Conservation (phyloP, 108 stramenopile genomes). For the Skeletonema costatum region DNA sequence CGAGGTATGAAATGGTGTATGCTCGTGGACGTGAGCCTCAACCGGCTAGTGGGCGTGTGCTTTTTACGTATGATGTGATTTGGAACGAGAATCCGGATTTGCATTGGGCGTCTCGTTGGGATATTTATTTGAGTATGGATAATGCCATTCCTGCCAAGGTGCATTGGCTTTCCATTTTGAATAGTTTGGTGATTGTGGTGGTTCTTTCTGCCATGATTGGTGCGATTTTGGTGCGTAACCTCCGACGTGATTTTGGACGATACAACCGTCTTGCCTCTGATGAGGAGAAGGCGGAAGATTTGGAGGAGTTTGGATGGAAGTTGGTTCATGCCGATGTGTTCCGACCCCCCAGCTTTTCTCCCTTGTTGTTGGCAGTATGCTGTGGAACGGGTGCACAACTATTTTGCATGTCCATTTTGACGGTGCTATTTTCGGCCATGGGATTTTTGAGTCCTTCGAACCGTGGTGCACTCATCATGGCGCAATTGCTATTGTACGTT, state of each 20-base stretch:
- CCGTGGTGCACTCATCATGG: conserved; percentile 95
- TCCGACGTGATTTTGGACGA: conserved; percentile 82
- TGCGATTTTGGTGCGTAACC: conserved; percentile 91
- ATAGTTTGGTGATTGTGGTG: conserved; percentile 92
- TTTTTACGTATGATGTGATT: conserved; percentile 95
- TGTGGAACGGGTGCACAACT: conserved; percentile 95
- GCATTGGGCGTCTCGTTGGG: conserved; percentile 97
- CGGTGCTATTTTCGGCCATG: conserved; percentile 93
- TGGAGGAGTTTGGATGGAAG: conserved; percentile 99
- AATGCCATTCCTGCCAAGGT: conserved; percentile 90
- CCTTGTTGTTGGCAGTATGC: conserved; percentile 85
- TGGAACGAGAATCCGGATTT: conserved; percentile 84
- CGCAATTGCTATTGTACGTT: conserved; percentile 95
- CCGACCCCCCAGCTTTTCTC: conserved; percentile 87
- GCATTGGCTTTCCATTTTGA: conserved; percentile 95
- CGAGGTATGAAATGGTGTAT: conserved; percentile 84
- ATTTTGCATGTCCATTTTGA: conserved; percentile 82
- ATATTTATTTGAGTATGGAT: conserved; percentile 96
- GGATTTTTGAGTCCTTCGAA: conserved; percentile 97
- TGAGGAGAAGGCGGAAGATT: conserved; percentile 94
- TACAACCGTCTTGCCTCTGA: conserved; percentile 92
- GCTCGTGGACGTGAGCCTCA: conserved; percentile 62
- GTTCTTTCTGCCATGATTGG: conserved; percentile 95
- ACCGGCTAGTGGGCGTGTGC: conserved; percentile 74
- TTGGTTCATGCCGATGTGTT: conserved; percentile 98